Evolutionary conservation across 768 basidiomycete genomes (phyloP).

Genomic region (Tremella fuciformis): DNA sequence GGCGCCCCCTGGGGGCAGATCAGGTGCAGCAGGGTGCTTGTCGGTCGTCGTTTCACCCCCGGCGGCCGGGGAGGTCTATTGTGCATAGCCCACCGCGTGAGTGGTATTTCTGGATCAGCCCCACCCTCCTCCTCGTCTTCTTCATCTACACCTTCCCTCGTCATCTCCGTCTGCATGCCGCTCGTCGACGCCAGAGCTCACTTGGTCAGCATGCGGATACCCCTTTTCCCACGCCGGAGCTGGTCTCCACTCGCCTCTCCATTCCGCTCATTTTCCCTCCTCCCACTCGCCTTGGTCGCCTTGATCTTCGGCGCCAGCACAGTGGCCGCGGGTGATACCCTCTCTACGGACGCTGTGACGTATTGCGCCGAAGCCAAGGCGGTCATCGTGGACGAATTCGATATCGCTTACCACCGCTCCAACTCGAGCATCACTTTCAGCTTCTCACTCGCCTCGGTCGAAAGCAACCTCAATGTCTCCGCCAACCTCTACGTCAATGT

Average conservation of each 20-base stretch:
- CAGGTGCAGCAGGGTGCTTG: no score
- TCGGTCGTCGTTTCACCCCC: no score
- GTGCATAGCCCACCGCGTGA: no score
- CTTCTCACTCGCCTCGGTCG: constrained; percentile 80
- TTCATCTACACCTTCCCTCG: no score
- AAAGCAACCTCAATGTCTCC: constrained; percentile 63
- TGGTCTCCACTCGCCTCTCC: neutral
- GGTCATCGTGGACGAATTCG: constrained; percentile 45
- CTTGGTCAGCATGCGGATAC: no score
- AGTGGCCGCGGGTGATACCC: neutral
- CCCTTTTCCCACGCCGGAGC: no score
- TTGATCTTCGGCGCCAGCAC: neutral
- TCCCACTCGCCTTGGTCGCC: neutral
- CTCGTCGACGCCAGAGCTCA: no score
- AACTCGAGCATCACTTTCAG: constrained; percentile 73
- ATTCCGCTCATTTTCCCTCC: neutral
- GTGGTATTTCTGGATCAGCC: no score
- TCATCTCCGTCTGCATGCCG: no score
- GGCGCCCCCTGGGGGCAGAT: no score
- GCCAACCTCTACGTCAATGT: constrained; percentile 79
- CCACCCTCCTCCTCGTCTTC: no score
- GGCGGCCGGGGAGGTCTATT: no score
- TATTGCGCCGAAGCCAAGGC: constrained; percentile 47
- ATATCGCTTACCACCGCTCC: constrained; percentile 41
- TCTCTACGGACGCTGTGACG: constrained; percentile 44